A percentile compares a stretch with the other conserved stretches of the same genome.
Conservation (phyloP, 2,329 filamentous ascomycete genomes). For the Alternaria sp. region DNA sequence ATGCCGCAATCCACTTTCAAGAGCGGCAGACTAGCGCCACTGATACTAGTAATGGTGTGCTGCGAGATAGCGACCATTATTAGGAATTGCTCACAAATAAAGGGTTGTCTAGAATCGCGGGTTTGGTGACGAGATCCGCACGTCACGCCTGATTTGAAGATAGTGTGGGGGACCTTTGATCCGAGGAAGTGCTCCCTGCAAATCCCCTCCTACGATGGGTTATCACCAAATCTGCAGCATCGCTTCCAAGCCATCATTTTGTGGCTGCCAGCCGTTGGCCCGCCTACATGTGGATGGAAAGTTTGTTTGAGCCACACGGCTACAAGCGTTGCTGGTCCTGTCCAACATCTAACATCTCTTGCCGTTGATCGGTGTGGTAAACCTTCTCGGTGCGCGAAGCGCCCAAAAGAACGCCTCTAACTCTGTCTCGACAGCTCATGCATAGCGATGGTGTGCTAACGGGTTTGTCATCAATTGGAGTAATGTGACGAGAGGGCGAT, state of each 20-base stretch:
- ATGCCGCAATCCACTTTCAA: constrained; percentile 7
- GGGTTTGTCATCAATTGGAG: not conserved
- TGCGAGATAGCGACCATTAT: not conserved
- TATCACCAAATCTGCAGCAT: constrained; percentile 5
- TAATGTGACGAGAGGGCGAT: constrained; percentile 1
- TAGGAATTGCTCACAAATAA: not conserved
- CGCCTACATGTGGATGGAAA: constrained; percentile 2
- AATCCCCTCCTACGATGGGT: constrained; percentile 1
- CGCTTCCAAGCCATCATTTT: not conserved
- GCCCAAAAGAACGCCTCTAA: not conserved
- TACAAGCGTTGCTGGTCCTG: constrained; percentile 7
- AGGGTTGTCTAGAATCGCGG: constrained; percentile 1
- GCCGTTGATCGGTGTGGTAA: constrained; percentile 11
- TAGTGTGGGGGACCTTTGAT: not conserved
- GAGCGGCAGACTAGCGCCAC: constrained; percentile 5
- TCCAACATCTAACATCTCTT: constrained; percentile 8
- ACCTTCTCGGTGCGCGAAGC: constrained; percentile 10
- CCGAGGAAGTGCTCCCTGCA: not conserved
- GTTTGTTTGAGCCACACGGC: constrained; percentile 6
- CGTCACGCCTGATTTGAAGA: not conserved
- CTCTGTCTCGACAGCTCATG: constrained; percentile 8
- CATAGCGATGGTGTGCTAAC: constrained; percentile 4
- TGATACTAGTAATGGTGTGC: not conserved
- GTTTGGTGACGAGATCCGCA: constrained; percentile 8
- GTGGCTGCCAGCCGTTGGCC: constrained; percentile 12